phyloP scores from a whole-genome alignment of 805 yeast species.

The Teunomyces pallodes region DNA sequence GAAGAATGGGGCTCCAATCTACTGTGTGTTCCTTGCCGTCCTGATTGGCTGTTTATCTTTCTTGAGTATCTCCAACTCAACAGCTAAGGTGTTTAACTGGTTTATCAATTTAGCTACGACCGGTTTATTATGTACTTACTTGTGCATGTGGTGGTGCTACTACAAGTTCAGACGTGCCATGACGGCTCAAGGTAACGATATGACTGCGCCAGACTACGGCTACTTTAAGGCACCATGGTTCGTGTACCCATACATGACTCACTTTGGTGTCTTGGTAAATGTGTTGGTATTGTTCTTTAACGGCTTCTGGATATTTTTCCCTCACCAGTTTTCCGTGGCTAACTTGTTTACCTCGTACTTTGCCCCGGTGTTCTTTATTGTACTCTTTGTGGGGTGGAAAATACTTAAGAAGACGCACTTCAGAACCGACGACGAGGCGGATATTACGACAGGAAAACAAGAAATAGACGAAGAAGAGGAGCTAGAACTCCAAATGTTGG shows the following conservation, averaged over 20 bases:
- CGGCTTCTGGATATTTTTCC: constrained; percentile 43
- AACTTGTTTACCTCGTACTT: constrained; percentile 37
- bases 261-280: constrained; percentile 33
- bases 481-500: constrained; percentile 20
- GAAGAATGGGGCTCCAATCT: constrained; percentile 67
- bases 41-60: constrained; percentile 28
- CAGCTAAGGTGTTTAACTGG: constrained; percentile 70
- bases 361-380: constrained; percentile 46
- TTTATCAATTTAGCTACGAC: constrained; percentile 67
- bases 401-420: constrained; percentile 47
- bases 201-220: constrained; percentile 26
- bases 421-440: constrained; percentile 47
- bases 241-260: constrained; percentile 62
- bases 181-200: constrained; percentile 38
- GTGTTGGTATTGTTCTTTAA: constrained; percentile 30
- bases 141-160: constrained; percentile 57
- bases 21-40: constrained; percentile 49
- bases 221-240: constrained; percentile 41
- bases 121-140: constrained; percentile 62
- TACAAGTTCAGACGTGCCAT: constrained; percentile 34
- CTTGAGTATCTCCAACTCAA: constrained; percentile 46
- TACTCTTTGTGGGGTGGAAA: constrained; percentile 52
- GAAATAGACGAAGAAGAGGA: constrained; percentile 62
- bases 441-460: constrained; percentile 50
- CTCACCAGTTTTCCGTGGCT: constrained; percentile 31